These are phyloP conservation scores for Aspergillus sclerotialis DNA, from an alignment of 2,329 filamentous ascomycete genomes.

Conservation along the genomic window DNA sequence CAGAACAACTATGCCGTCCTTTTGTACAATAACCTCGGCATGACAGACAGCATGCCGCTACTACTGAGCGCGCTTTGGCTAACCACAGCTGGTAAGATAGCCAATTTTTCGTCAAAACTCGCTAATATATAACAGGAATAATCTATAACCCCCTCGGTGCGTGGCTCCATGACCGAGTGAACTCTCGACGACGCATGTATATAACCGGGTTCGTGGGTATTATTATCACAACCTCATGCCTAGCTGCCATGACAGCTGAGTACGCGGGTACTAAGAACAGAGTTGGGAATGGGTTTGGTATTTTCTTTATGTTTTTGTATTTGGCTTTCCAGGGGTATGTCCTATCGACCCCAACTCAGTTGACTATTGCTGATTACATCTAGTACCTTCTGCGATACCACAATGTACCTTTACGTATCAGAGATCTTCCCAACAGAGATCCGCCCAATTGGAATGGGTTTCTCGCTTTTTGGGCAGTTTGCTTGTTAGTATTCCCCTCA, in stretches of 20 bases:
- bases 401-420: constrained; percentile 40
- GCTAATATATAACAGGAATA: constrained; percentile 24
- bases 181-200: constrained; percentile 35
- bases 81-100: constrained; percentile 36
- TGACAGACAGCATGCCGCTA: constrained; percentile 37
- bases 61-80: constrained; percentile 40
- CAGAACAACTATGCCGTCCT: constrained; percentile 44
- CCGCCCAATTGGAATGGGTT: constrained; percentile 46
- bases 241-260: constrained; percentile 31
- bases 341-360: not conserved
- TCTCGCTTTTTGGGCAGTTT: constrained; percentile 46
- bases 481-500: constrained; percentile 19
- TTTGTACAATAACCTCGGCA: constrained; percentile 38
- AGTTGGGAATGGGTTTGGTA: constrained; percentile 35
- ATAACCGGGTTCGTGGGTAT: constrained; percentile 37
- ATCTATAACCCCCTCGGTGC: constrained; percentile 31
- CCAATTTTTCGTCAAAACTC: not conserved
- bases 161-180: constrained; percentile 30
- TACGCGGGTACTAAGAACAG: constrained; percentile 33
- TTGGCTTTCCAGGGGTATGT: constrained; percentile 43
- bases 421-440: constrained; percentile 47
- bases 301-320: constrained; percentile 40
- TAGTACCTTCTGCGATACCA: constrained; percentile 41
- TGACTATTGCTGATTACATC: constrained; percentile 5
- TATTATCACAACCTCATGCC: constrained; percentile 33